These are phyloP conservation scores for Metschnikowia kofuensis DNA, from an alignment of 805 yeast genomes.

Conservation along the genomic window DNA sequence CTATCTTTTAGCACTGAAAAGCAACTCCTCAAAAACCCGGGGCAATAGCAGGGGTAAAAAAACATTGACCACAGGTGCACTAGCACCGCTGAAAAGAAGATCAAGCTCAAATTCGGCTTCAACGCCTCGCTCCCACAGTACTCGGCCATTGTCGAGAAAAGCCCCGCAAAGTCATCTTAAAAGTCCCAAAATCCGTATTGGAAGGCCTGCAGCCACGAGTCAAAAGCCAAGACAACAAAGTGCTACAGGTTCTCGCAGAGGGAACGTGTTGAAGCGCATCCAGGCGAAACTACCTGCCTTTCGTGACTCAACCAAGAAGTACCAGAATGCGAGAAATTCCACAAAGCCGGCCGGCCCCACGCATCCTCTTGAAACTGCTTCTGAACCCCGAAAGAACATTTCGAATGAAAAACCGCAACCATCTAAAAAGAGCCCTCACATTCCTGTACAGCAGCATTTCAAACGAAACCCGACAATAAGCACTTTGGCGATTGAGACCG, in stretches of 20 bases:
- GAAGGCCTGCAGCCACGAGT: slow-evolving; percentile 3
- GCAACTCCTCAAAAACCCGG: neutral
- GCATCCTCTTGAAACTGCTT: too few relatives aligned
- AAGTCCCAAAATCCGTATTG: neutral
- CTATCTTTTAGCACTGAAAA: slow-evolving; percentile 6
- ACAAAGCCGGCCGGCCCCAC: too few relatives aligned
- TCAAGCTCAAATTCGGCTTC: too few relatives aligned
- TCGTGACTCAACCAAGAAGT: neutral
- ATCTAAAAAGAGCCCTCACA: neutral
- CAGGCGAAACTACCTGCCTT: slow-evolving; percentile 5
- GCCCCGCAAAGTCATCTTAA: neutral
- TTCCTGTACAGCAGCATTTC: slow-evolving; percentile 3
- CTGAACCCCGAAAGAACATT: too few relatives aligned
- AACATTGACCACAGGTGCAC: too few relatives aligned
- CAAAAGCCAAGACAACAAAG: neutral
- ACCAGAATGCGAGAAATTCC: too few relatives aligned
- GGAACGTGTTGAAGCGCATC: neutral
- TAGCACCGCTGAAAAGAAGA: too few relatives aligned
- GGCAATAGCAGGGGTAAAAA: neutral
- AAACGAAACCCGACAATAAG: slow-evolving; percentile 24
- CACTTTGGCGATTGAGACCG: slow-evolving; percentile 36
- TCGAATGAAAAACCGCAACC: neutral
- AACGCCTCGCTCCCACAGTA: too few relatives aligned
- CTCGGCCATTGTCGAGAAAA: neutral
- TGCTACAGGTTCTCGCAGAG: neutral